Base-by-base conservation (phyloP, 1,284 basidiomycete species). In the Tilletia caries region DNA sequence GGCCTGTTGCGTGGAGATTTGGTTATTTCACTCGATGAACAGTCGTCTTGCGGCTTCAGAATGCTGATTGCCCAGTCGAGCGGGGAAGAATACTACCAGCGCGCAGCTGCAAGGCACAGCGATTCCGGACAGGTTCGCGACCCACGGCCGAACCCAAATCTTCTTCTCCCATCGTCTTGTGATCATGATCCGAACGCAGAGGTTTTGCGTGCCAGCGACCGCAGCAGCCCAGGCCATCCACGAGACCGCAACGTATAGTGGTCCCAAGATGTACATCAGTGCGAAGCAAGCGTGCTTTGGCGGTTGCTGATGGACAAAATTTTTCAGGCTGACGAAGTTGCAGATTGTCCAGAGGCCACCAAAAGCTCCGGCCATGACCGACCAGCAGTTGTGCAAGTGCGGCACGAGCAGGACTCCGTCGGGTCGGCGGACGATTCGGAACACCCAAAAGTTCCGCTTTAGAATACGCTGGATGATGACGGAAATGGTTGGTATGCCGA, bases 341-440 rank as follows among this genome's bases (percentile, higher is more conserved):
- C 3, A 34, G 32, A 62, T 29, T 8, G 27, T n/a, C 58, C 27
- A 62, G 15, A 62, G 32, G 29, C 13, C 32, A 15, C 58, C 58
- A 15, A 62, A 62, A 13, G n/a, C 33, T 10, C 27, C 58, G 58
- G 29, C 27, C 18, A 33, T 34, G 58, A 33, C 6, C 2, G 32
- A 34, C 58, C 58, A 62, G 32, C 32, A 33, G 20, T 37, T 34
- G 58, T 62, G 58, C 58, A 62, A 33, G 32, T 62, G 58, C 8
- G 58, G 58, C 18, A 62, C 58, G 18, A 62, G 18, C 2, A 62
- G 58, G 12, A 62, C 12, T 5, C 58, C 58, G 18, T 34, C 32
- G 4, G 58, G 32, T 5, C 27, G 29, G 29, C 58, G 58, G 6
- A 62, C 33, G 29, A 37, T n/a, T 6, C 58, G 29, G 58, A 62